Percentiles rank a stretch among this genome's conserved stretches.
These are phyloP conservation scores for Senna siamea DNA, from an alignment of 306 rosid genomes.

Conservation along the genomic window DNA sequence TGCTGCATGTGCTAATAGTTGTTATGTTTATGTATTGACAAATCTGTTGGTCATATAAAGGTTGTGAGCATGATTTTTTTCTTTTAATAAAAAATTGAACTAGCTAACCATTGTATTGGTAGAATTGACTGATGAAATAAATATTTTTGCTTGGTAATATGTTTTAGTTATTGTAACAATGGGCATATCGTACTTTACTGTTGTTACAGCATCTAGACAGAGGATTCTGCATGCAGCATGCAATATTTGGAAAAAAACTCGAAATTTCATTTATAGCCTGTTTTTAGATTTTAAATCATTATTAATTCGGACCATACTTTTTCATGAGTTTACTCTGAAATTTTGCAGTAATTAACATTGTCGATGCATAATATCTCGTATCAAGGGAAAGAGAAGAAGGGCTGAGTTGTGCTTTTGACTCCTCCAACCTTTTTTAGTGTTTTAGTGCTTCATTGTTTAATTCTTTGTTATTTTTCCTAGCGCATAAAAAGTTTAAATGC, in stretches of 20 bases:
- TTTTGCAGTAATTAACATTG: neutral
- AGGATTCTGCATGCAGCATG: neutral
- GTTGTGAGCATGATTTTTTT: neutral
- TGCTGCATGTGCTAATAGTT: slow-evolving; percentile 8
- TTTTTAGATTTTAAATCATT: neutral
- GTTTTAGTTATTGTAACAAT: neutral
- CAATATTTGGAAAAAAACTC: neutral
- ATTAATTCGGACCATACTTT: neutral
- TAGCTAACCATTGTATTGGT: neutral
- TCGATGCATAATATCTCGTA: neutral
- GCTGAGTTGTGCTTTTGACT: neutral
- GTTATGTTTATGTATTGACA: neutral
- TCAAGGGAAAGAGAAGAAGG: neutral
- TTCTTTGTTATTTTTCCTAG: neutral
- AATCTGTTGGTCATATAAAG: neutral
- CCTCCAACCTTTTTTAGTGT: neutral
- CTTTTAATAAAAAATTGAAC: neutral
- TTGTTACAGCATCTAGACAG: neutral
- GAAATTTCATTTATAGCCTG: neutral
- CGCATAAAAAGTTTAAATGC: neutral
- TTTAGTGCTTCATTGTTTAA: neutral
- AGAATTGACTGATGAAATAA: neutral
- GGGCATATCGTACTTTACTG: neutral
- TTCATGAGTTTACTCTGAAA: neutral
- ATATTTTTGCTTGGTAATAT: neutral